A percentile compares a stretch with the other conserved stretches of the same genome.
Conservation (phyloP, 257 asterid genomes). For the Perilla frutescens region DNA sequence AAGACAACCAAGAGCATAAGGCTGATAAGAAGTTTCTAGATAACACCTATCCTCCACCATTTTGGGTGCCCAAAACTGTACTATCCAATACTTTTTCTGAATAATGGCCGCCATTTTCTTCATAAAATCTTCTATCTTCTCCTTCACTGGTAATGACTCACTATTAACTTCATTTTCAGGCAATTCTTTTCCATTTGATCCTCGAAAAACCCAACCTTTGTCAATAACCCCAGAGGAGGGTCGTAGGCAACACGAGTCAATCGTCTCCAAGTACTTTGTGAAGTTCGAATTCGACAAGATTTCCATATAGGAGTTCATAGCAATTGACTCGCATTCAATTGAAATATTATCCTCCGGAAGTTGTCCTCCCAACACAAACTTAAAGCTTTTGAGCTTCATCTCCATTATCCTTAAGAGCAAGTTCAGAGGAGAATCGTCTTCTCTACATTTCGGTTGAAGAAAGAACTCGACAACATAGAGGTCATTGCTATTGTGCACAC, state of each 20-base stretch:
- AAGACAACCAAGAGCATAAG: background rate
- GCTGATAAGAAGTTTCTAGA: background rate
- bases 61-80: slow-evolving; percentile 26
- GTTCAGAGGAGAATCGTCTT: background rate
- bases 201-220: background rate
- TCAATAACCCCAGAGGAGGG: background rate
- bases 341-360: background rate
- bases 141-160: no score
- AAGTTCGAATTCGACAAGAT: background rate
- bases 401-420: slow-evolving; percentile 4
- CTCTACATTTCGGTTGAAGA: background rate
- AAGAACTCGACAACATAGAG: background rate
- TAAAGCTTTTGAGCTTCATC: background rate
- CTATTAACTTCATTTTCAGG: no score
- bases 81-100: background rate
- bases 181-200: background rate
- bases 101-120: background rate
- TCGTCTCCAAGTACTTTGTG: background rate
- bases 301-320: background rate
- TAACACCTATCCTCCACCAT: background rate
- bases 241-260: background rate
- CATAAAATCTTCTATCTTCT: background rate
- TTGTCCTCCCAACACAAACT: background rate
- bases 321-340: background rate
- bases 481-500: background rate